phyloP scores from a whole-genome alignment of 2,329 filamentous ascomycete species.

The Colletotrichum scovillei region DNA sequence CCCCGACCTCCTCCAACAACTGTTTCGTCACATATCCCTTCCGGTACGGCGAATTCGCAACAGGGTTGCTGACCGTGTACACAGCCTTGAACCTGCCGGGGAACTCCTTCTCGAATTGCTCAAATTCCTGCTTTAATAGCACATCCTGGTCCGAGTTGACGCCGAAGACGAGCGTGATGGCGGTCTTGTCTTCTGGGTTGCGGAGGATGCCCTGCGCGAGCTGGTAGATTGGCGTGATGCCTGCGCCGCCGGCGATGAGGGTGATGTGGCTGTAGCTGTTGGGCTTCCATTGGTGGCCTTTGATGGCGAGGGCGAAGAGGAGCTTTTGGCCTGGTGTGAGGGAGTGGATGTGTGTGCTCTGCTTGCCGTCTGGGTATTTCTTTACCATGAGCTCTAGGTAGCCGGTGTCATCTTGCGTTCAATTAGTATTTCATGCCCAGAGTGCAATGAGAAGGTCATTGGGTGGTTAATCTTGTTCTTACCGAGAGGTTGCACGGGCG shows the following conservation, averaged over 20 bases:
- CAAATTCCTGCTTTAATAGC: constrained; percentile 65
- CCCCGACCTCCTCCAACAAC: constrained; percentile 62
- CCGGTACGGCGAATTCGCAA: constrained; percentile 51
- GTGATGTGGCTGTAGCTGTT: constrained; percentile 64
- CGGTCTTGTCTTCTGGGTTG: constrained; percentile 71
- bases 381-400: constrained; percentile 75
- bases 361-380: constrained; percentile 73
- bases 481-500: constrained; percentile 68
- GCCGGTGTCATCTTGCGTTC: constrained; percentile 62
- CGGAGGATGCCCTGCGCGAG: constrained; percentile 70
- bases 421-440: neutral
- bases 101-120: constrained; percentile 60
- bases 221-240: constrained; percentile 78
- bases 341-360: constrained; percentile 74
- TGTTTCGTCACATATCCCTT: constrained; percentile 70
- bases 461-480: constrained; percentile 9
- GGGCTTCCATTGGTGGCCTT: constrained; percentile 64
- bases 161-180: constrained; percentile 73
- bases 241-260: constrained; percentile 77
- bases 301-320: constrained; percentile 66
- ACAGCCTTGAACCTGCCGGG: constrained; percentile 67
- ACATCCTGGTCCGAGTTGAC: constrained; percentile 74
- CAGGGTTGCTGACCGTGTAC: constrained; percentile 66
- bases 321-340: constrained; percentile 71
- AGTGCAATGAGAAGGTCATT: neutral